phyloP scores from a whole-genome alignment of 129 eudicot genomes.

The Solidago caesia region DNA sequence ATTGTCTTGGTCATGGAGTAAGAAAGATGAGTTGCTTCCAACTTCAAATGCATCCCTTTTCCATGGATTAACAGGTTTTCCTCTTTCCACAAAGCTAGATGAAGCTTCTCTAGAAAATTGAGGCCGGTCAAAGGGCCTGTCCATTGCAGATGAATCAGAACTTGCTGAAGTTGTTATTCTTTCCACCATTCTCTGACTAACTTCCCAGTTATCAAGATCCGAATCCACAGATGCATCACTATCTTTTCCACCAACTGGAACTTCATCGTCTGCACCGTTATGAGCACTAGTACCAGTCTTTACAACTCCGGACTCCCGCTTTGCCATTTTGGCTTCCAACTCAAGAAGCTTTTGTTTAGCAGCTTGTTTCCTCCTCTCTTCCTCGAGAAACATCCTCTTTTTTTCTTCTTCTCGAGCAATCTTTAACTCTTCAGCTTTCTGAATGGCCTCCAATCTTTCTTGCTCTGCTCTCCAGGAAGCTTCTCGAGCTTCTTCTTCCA shows the following conservation, averaged over 20 bases:
- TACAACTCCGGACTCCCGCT: slow-evolving; percentile 50
- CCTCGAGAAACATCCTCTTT: slow-evolving; percentile 60
- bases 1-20: slow-evolving; percentile 50
- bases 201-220: slow-evolving; percentile 81
- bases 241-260: slow-evolving; percentile 41
- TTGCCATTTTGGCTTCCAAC: slow-evolving; percentile 85
- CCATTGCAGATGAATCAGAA: slow-evolving; percentile 60
- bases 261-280: slow-evolving; percentile 49
- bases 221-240: slow-evolving; percentile 42
- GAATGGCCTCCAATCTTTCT: slow-evolving; percentile 68
- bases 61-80: slow-evolving; percentile 69
- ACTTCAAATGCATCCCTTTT: slow-evolving; percentile 67
- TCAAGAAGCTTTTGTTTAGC: slow-evolving; percentile 92
- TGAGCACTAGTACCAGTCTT: slow-evolving; percentile 36
- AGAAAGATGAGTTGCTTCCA: slow-evolving; percentile 53
- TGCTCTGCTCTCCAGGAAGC: slow-evolving; percentile 94
- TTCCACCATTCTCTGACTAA: slow-evolving; percentile 83
- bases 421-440: slow-evolving; percentile 73
- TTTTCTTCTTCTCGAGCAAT: slow-evolving; percentile 87
- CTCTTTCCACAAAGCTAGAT: slow-evolving; percentile 53
- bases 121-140: slow-evolving; percentile 53
- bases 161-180: slow-evolving; percentile 69
- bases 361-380: slow-evolving; percentile 90
- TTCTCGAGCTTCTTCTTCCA: slow-evolving; percentile 89
- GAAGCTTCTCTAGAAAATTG: slow-evolving; percentile 47